Conservation (phyloP, 768 basidiomycete species). For the Pholiota conissans region DNA sequence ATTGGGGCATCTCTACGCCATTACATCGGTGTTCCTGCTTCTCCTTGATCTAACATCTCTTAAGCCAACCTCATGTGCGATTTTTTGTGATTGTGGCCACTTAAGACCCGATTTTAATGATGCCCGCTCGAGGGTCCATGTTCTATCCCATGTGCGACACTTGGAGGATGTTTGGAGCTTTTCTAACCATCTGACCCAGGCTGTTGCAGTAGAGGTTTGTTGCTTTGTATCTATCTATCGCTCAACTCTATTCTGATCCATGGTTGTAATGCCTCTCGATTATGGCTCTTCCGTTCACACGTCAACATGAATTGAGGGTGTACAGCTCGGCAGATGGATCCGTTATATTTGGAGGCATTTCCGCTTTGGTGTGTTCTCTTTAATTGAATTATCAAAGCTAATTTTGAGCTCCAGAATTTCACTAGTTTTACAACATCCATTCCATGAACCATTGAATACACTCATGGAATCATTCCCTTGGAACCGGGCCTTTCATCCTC, state of each 20-base stretch:
- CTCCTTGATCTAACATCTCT: conserved; percentile 12
- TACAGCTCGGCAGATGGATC: conserved; percentile 2
- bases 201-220: conserved; percentile 9
- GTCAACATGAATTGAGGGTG: conserved; percentile 6
- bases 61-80: conserved; percentile 2
- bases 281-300: conserved; percentile 9
- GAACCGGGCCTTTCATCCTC: not conserved
- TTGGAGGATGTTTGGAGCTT: conserved; percentile 4
- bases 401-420: conserved; percentile 1
- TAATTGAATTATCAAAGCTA: conserved; percentile 3
- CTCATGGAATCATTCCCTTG: not conserved
- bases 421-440: not conserved
- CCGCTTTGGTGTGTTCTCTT: conserved; percentile 11
- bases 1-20: conserved; percentile 9
- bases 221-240: conserved; percentile 9
- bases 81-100: conserved; percentile 11
- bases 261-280: conserved; percentile 7
- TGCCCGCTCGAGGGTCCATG: conserved; percentile 8
- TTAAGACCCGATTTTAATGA: conserved; percentile 16
- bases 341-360: conserved; percentile 3
- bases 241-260: conserved; percentile 19
- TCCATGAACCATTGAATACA: not conserved
- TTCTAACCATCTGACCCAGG: conserved; percentile 18
- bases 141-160: conserved; percentile 10
- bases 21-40: conserved; percentile 11